phyloP scores from a whole-genome alignment of 2,329 filamentous ascomycete species.

The Penicillium sp. region DNA sequence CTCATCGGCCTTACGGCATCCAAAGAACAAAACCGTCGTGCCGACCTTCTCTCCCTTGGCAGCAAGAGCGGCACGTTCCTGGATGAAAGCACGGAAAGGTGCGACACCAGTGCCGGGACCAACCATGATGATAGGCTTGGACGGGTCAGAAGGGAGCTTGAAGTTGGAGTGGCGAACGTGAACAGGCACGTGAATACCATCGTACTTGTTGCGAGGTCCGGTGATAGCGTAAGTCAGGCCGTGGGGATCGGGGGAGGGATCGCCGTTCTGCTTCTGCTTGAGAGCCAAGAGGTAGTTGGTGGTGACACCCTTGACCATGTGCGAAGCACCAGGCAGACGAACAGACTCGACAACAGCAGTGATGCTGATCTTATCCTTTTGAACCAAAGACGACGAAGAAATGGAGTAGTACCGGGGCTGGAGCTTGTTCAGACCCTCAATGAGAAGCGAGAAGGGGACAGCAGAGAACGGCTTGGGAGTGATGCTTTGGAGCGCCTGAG shows the following conservation, averaged over 20 bases:
- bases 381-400: slow-evolving; percentile 89
- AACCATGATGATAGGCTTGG: slow-evolving; percentile 92
- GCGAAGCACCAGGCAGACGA: slow-evolving; percentile 68
- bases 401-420: slow-evolving; percentile 99
- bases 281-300: slow-evolving; percentile 95
- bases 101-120: slow-evolving; percentile 95
- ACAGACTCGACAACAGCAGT: slow-evolving; percentile 91
- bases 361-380: slow-evolving; percentile 91
- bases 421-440: slow-evolving; percentile 90
- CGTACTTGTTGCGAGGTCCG: slow-evolving; percentile 94
- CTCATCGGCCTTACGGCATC: slow-evolving; percentile 80
- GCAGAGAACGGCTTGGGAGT: slow-evolving; percentile 73
- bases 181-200: slow-evolving; percentile 89
- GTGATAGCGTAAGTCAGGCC: slow-evolving; percentile 80
- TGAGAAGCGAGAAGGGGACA: slow-evolving; percentile 89
- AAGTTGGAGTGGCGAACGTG: slow-evolving; percentile 98
- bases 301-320: slow-evolving; percentile 85
- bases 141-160: slow-evolving; percentile 92
- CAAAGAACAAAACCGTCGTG: slow-evolving; percentile 87
- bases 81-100: slow-evolving; percentile 91
- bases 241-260: slow-evolving; percentile 73
- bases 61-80: slow-evolving; percentile 83
- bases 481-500: slow-evolving; percentile 72
- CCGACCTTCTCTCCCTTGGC: slow-evolving; percentile 78
- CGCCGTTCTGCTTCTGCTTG: slow-evolving; percentile 94